A percentile compares a stretch with the other conserved stretches of the same genome.
phyloP scores from a whole-genome alignment of 1,139 yeast species.

The Debaryomyces subglobosus region DNA sequence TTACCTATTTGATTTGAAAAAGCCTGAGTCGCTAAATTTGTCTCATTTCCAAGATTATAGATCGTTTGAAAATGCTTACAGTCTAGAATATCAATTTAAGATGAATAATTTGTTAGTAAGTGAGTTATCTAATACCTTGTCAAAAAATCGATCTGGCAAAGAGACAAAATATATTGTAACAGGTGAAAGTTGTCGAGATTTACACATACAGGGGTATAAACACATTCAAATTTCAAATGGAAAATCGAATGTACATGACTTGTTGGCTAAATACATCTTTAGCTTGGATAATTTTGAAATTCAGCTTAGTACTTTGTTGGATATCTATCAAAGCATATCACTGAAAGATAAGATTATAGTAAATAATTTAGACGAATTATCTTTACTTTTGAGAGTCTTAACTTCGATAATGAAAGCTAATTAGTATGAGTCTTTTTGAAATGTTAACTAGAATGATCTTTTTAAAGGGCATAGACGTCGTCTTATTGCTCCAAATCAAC shows the following conservation, averaged over 20 bases:
- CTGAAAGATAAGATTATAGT: constrained; percentile 1
- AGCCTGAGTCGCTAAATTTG: constrained; percentile 2
- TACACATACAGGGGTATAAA: not conserved
- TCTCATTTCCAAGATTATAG: not conserved
- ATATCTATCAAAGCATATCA: not conserved
- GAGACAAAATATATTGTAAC: not conserved
- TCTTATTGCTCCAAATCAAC: not conserved
- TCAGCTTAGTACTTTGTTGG: not conserved
- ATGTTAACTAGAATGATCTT: not conserved
- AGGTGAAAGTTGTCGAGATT: not conserved
- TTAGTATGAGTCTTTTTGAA: not conserved
- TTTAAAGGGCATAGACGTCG: not conserved
- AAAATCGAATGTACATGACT: not conserved
- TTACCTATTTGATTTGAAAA: not conserved
- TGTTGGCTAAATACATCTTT: not conserved
- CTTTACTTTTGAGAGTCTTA: not conserved
- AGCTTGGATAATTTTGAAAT: not conserved
- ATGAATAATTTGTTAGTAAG: not conserved
- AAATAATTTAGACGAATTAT: not conserved
- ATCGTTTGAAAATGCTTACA: constrained; percentile 2
- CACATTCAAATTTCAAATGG: not conserved
- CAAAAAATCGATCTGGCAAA: not conserved
- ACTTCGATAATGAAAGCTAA: constrained; percentile 1
- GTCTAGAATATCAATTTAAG: not conserved
- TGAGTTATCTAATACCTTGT: not conserved